Conservation (phyloP, 352 stramenopile species). For the Globisporangium alternatum region DNA sequence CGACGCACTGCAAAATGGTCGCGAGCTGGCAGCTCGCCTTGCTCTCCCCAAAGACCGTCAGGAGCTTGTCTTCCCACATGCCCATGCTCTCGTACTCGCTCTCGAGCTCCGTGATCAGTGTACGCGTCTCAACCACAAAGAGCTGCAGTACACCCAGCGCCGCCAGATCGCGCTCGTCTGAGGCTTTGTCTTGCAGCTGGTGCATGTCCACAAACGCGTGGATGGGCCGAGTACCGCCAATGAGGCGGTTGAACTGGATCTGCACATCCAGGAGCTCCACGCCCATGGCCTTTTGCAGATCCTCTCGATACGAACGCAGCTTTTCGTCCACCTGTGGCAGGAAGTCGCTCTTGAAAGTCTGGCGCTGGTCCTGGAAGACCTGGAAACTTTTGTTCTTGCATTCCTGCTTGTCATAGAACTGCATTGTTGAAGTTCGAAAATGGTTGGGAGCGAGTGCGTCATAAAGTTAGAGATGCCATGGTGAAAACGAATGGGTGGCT, state of each 20-base stretch:
- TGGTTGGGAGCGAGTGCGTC: background rate
- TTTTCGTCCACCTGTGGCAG: slow-evolving; percentile 49
- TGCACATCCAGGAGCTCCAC: slow-evolving; percentile 66
- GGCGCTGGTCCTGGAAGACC: slow-evolving; percentile 25
- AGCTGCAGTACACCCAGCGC: slow-evolving; percentile 45
- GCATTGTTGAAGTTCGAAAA: background rate
- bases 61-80: slow-evolving; percentile 55
- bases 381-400: slow-evolving; percentile 29
- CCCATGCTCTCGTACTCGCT: slow-evolving; percentile 63
- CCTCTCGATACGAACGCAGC: slow-evolving; percentile 48
- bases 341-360: slow-evolving; percentile 34
- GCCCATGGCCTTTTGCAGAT: slow-evolving; percentile 45
- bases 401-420: slow-evolving; percentile 50
- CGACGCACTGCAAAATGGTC: slow-evolving; percentile 34
- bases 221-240: slow-evolving; percentile 42
- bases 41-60: slow-evolving; percentile 64
- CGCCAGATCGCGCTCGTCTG: slow-evolving; percentile 31
- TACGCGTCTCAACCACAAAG: slow-evolving; percentile 44
- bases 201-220: slow-evolving; percentile 41
- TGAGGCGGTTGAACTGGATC: slow-evolving; percentile 55
- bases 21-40: slow-evolving; percentile 62
- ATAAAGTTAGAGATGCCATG: background rate
- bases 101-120: slow-evolving; percentile 42
- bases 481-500: background rate
- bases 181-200: background rate